Evolutionary conservation across 371 early-diverging fungal species (phyloP).

Genomic region (Funneliformis caledonium): DNA sequence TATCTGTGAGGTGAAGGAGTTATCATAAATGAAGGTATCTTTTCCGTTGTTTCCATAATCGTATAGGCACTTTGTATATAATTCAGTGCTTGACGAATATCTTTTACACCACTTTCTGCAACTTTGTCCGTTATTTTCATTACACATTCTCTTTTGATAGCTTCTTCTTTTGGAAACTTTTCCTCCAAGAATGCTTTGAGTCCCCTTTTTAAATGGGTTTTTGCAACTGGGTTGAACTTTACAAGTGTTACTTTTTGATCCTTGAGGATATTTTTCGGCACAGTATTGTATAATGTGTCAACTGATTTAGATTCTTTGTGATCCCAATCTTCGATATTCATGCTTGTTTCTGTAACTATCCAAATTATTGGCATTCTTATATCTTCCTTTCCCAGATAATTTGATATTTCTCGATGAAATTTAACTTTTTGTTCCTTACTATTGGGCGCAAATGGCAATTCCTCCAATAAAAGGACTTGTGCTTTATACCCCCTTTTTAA

Average conservation of each 20-base stretch:
- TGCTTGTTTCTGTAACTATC: not conserved
- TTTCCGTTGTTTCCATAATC: not conserved
- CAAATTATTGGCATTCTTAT: not conserved
- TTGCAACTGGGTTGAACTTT: not conserved
- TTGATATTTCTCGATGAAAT: not conserved
- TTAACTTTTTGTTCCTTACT: not conserved
- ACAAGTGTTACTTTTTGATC: not conserved
- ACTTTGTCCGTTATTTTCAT: not conserved
- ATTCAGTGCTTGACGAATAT: not conserved
- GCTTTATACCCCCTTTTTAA: not conserved
- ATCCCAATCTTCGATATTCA: not conserved
- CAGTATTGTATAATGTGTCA: not conserved
- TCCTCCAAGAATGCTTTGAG: not conserved
- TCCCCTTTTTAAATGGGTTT: not conserved
- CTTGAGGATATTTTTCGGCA: not conserved
- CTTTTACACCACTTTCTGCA: not conserved
- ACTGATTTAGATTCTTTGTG: not conserved
- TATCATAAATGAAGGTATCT: not conserved
- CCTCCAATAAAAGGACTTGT: not conserved
- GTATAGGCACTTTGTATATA: not conserved
- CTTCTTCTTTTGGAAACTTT: not conserved
- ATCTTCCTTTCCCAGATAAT: not conserved
- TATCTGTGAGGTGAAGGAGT: not conserved
- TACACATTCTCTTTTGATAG: not conserved
- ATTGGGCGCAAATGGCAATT: not conserved